phyloP scores from a whole-genome alignment of 2,329 filamentous ascomycete species.

The Neopestalotiopsis clavispora region DNA sequence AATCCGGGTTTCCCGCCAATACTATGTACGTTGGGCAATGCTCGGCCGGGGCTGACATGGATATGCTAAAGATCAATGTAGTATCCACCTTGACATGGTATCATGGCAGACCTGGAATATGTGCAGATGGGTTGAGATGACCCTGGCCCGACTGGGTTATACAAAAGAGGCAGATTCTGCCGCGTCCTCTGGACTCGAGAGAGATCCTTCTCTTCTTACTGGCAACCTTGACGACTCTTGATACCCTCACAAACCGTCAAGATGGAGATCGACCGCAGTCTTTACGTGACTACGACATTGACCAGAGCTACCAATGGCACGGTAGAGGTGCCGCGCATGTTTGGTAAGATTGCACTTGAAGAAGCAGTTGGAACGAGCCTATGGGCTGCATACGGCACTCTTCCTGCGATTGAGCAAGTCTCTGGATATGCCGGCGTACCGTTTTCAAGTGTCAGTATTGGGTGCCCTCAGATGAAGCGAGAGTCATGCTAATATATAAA shows the following conservation, averaged over 20 bases:
- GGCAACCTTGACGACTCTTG: background rate
- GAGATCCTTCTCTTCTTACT: background rate
- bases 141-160: background rate
- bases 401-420: conserved; percentile 2
- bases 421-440: background rate
- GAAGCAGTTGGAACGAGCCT: conserved; percentile 46
- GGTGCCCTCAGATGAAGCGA: background rate
- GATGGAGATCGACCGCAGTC: conserved; percentile 8
- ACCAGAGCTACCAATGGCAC: background rate
- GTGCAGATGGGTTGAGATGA: background rate
- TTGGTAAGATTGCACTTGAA: conserved; percentile 66
- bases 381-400: conserved; percentile 2
- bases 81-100: background rate
- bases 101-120: background rate
- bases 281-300: background rate
- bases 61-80: background rate
- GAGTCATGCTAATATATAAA: background rate
- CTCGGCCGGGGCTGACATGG: background rate
- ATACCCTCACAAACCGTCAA: background rate
- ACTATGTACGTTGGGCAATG: background rate
- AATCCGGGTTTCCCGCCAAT: background rate
- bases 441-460: background rate
- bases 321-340: conserved; percentile 43
- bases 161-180: background rate
- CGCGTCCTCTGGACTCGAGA: background rate